Conservation (phyloP, 345 rosid species). For the Ceriops zippeliana region DNA sequence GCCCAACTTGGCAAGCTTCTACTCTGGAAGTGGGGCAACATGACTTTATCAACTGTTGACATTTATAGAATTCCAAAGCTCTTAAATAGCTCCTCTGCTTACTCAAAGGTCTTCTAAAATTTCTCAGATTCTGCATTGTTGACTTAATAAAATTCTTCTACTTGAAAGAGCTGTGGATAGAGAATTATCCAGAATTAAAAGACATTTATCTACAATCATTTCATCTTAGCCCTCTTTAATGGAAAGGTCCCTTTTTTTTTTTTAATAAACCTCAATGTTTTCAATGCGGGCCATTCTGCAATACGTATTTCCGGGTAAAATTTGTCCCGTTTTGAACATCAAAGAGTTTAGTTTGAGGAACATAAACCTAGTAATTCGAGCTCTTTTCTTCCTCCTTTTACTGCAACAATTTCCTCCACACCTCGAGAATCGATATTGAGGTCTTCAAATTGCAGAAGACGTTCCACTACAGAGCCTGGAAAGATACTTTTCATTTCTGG, state of each 20-base stretch:
- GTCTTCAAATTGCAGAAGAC: no score
- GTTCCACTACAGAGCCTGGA: no score
- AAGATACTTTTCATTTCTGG: no score
- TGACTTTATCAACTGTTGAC: no score
- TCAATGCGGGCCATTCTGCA: constrained; percentile 16
- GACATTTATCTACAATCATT: neutral
- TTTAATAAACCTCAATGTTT: neutral
- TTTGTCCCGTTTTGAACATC: neutral
- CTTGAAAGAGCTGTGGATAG: neutral
- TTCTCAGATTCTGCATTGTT: neutral
- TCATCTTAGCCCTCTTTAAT: constrained; percentile 1
- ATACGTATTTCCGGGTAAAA: constrained; percentile 13
- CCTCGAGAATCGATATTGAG: no score
- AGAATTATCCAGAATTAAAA: constrained; percentile 1
- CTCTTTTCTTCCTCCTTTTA: neutral
- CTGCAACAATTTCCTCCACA: no score
- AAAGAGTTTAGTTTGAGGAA: constrained; percentile 14
- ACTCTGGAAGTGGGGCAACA: neutral
- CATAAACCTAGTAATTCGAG: neutral
- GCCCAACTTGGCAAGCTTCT: neutral
- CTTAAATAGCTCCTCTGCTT: no score
- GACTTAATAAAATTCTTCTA: constrained; percentile 1
- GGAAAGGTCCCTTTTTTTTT: constrained; percentile 2
- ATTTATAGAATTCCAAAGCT: no score
- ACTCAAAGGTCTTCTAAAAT: neutral